Evolutionary conservation across 805 yeast species (phyloP).

Genomic region (Saccharomycopsis vini): DNA sequence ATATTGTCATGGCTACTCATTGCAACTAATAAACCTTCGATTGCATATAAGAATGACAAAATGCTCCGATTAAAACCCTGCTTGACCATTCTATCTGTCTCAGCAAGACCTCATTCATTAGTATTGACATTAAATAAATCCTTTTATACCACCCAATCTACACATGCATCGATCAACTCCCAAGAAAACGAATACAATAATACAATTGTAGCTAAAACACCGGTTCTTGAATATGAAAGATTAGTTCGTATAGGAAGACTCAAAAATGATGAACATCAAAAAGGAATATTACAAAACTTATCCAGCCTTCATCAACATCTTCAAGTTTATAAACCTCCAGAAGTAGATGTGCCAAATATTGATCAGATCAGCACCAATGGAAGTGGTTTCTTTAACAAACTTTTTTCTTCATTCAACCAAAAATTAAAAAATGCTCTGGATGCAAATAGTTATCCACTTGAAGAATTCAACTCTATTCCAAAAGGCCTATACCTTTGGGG

Average conservation of each 20-base stretch:
- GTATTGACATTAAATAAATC: too few relatives aligned
- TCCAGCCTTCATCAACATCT: constrained; percentile 51
- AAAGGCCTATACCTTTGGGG: constrained; percentile 89
- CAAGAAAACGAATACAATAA: neutral
- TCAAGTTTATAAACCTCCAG: constrained; percentile 51
- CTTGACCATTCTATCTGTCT: too few relatives aligned
- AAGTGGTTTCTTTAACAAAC: constrained; percentile 24
- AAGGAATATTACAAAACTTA: constrained; percentile 57
- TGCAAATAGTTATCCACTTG: constrained; percentile 14
- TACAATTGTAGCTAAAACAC: constrained; percentile 25
- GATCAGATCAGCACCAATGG: neutral
- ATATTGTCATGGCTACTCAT: too few relatives aligned
- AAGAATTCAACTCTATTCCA: constrained; percentile 37
- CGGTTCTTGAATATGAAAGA: constrained; percentile 43
- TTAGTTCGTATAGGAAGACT: constrained; percentile 42
- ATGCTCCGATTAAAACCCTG: too few relatives aligned
- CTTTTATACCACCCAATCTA: too few relatives aligned
- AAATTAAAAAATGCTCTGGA: constrained; percentile 1
- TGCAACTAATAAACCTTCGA: too few relatives aligned
- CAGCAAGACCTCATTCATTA: too few relatives aligned
- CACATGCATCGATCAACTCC: neutral
- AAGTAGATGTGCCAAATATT: constrained; percentile 42
- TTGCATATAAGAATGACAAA: too few relatives aligned
- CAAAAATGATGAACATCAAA: constrained; percentile 72
- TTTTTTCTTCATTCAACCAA: constrained; percentile 19